Base-by-base conservation (phyloP, 192 early-diverging fungal species). In the Coemansia sp. region DNA sequence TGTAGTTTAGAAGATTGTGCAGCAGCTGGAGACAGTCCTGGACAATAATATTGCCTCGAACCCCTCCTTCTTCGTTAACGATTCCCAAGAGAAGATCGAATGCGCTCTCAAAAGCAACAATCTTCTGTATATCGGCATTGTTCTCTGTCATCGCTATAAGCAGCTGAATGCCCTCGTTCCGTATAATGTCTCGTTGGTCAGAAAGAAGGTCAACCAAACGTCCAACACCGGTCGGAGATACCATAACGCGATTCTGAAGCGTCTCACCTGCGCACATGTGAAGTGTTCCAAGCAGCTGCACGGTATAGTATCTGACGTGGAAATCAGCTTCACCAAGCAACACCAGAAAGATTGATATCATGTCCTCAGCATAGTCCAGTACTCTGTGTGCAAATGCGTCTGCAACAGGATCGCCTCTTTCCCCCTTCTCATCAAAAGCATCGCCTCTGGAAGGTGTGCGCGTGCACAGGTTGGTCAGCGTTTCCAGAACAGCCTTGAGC, bases 71-170 rank as follows among this genome's bases (percentile, higher is more conserved):
- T 40, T 95, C 94, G 57, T 89, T 72, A 64, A 98, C 92, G 56
- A 98, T 94, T 3, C 84, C 85, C 59, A 99, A 80, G 20, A 99
- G 80, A 9, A 91, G 85, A 63, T 99, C 98, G 82, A 99, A 99
- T 5, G 95, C 94, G 68, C 94, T 96, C 64, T 98, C 94, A 83
- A 99, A 99, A 13, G 98, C 97, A 55, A 99, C 93, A 67, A 99
- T 94, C 85, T 99, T 98, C 84, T 99, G 98, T 25, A 99, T 92
- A 62, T 98, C 96, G 10, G 94, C 92, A 77, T 97, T 96, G 48
- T 84, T 88, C 58, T 92, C 87, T n/a, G 96, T 96, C 50, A 99
- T 86, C 0, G 92, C 86, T 61, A 97, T 97, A 70, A 99, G 67
- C 32, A 99, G 76, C 67, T 97, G 79, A 10, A 99, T 84, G 7